Conservation (phyloP, 208 protist species). For the Leishmania tarentolae region DNA sequence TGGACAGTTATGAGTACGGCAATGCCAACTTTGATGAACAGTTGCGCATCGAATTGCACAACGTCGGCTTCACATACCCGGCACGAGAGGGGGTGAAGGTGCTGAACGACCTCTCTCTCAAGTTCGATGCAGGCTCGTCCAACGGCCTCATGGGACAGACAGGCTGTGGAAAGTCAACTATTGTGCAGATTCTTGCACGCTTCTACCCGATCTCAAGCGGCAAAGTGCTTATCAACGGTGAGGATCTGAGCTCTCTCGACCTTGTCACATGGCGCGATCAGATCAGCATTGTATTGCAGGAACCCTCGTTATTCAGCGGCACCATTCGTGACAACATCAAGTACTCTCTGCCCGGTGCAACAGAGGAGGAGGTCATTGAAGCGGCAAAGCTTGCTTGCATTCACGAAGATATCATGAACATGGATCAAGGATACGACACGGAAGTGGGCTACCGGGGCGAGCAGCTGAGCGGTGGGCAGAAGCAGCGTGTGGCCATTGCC, state of each 20-base stretch:
- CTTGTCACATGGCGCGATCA: conserved; percentile 60
- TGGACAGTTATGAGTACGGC: conserved; percentile 56
- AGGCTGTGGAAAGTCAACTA: conserved; percentile 86
- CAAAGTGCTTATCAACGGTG: conserved; percentile 48
- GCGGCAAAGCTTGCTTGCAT: conserved; percentile 58
- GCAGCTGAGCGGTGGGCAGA: conserved; percentile 66
- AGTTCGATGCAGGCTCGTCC: conserved; percentile 45
- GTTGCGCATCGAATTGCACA: conserved; percentile 46
- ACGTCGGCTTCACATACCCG: conserved; percentile 70
- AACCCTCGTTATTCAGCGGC: conserved; percentile 78
- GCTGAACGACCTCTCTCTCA: conserved; percentile 40
- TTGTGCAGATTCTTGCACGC: conserved; percentile 73
- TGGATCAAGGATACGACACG: conserved; percentile 62
- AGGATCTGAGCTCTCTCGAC: conserved; percentile 30
- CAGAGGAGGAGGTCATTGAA: conserved; percentile 43
- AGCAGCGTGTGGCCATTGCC: conserved; percentile 77
- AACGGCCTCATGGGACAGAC: conserved; percentile 90
- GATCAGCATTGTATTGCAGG: conserved; percentile 82
- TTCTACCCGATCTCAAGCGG: conserved; percentile 58
- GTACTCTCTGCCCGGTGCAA: conserved; percentile 51
- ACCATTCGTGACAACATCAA: conserved; percentile 75
- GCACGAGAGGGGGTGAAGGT: conserved; percentile 53
- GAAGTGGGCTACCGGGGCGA: conserved; percentile 69
- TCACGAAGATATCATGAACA: conserved; percentile 24
- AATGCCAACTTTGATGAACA: conserved; percentile 43